phyloP scores from a whole-genome alignment of 176 grass and related monocot genomes.

The Urochloa ruziziensis region DNA sequence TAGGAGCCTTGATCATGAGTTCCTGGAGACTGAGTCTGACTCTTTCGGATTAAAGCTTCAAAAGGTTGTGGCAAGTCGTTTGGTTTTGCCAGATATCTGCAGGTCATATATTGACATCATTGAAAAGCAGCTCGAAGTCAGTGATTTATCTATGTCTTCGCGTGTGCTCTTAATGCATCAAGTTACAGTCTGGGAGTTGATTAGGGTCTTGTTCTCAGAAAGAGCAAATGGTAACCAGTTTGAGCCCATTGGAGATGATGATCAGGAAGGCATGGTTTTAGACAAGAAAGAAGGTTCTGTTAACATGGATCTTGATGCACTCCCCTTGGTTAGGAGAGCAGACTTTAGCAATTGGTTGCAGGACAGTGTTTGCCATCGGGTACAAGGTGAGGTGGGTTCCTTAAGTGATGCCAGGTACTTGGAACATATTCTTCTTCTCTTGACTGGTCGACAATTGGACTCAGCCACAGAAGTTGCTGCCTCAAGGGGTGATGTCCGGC shows the following conservation, averaged over 20 bases:
- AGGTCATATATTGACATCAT: constrained; percentile 77
- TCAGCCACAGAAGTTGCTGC: constrained; percentile 75
- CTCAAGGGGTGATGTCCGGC: constrained; percentile 73
- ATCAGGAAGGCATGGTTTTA: constrained; percentile 72
- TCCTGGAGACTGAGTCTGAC: constrained; percentile 44
- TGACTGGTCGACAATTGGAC: constrained; percentile 85
- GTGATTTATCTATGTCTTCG: constrained; percentile 59
- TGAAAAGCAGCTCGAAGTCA: constrained; percentile 70
- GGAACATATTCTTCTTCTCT: constrained; percentile 80
- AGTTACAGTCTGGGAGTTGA: constrained; percentile 82
- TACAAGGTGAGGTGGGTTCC: constrained; percentile 70
- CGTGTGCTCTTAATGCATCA: constrained; percentile 82
- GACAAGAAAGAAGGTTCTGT: constrained; percentile 71
- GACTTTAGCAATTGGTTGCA: constrained; percentile 88
- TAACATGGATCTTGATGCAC: constrained; percentile 70
- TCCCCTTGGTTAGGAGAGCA: constrained; percentile 83
- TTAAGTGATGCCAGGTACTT: constrained; percentile 79
- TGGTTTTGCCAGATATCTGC: constrained; percentile 77
- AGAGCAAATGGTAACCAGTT: constrained; percentile 43
- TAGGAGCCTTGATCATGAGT: constrained; percentile 59
- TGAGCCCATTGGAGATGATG: constrained; percentile 47
- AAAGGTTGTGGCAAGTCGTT: constrained; percentile 63
- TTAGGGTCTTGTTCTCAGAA: constrained; percentile 82
- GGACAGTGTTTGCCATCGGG: constrained; percentile 78
- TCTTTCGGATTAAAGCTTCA: constrained; percentile 68